These are phyloP conservation scores for Coemansia sp. DNA, from an alignment of 192 early-diverging fungal genomes.

Conservation along the genomic window DNA sequence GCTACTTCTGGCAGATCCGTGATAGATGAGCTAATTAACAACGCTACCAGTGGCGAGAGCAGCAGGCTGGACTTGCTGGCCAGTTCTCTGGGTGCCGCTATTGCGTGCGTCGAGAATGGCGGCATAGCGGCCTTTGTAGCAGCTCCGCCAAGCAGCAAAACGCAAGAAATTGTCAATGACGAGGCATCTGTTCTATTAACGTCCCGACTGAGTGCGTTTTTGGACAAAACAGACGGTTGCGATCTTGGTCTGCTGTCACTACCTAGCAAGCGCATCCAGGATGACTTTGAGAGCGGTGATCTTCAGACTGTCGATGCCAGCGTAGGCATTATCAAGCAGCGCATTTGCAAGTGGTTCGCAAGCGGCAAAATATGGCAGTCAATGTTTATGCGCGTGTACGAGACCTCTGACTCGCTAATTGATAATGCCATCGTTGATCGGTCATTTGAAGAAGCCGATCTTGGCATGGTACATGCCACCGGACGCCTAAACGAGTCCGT, in stretches of 20 bases:
- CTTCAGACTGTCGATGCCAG: slow-evolving; percentile 29
- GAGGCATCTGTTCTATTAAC: background rate
- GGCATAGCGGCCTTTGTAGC: slow-evolving; percentile 3
- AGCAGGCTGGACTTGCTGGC: slow-evolving; percentile 5
- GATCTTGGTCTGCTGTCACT: slow-evolving; percentile 7
- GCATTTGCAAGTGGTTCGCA: slow-evolving; percentile 29
- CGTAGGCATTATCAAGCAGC: slow-evolving; percentile 28
- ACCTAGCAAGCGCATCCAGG: slow-evolving; percentile 31
- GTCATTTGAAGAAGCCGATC: slow-evolving; percentile 40
- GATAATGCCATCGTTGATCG: slow-evolving; percentile 35
- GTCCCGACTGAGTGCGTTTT: background rate
- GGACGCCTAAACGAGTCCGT: slow-evolving; percentile 41
- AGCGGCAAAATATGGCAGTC: slow-evolving; percentile 41
- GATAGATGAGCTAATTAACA: background rate
- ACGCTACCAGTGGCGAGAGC: background rate
- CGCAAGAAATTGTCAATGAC: background rate
- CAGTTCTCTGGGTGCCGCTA: slow-evolving; percentile 11
- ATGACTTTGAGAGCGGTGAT: slow-evolving; percentile 26
- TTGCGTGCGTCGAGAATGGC: slow-evolving; percentile 20
- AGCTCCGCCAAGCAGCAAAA: background rate
- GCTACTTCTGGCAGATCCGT: background rate
- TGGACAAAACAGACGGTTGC: background rate
- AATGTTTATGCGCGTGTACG: slow-evolving; percentile 38
- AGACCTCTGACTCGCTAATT: slow-evolving; percentile 28
- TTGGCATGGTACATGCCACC: slow-evolving; percentile 45